Evolutionary conservation across 2,329 filamentous ascomycete species (phyloP).

Genomic region (Apiospora marii): DNA sequence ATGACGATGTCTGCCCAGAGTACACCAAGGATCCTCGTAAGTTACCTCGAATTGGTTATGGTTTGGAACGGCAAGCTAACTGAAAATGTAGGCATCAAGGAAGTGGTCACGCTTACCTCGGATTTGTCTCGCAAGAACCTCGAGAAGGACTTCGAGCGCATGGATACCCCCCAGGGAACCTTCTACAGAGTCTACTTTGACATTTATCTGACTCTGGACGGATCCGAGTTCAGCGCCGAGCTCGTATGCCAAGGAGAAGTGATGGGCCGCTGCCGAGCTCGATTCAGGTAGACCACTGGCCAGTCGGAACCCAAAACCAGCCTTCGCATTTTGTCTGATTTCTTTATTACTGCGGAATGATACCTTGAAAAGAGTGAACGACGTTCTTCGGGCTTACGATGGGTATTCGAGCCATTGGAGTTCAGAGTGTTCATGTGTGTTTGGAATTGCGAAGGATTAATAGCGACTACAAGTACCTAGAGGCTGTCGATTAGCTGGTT

Average conservation of each 20-base stretch:
- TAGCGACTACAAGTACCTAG: slow-evolving; percentile 8
- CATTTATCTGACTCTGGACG: slow-evolving; percentile 92
- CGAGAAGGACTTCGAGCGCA: slow-evolving; percentile 98
- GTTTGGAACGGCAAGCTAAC: slow-evolving; percentile 39
- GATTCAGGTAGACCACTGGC: slow-evolving; percentile 71
- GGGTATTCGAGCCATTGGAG: slow-evolving; percentile 20
- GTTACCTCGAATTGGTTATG: slow-evolving; percentile 51
- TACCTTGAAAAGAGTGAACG: slow-evolving; percentile 30
- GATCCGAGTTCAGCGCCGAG: slow-evolving; percentile 97
- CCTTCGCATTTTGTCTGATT: slow-evolving; percentile 25
- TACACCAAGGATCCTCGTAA: slow-evolving; percentile 99
- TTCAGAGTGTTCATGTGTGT: slow-evolving; percentile 20
- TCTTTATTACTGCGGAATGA: slow-evolving; percentile 26
- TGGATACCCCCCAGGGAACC: slow-evolving; percentile 97
- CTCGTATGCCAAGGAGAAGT: slow-evolving; percentile 99
- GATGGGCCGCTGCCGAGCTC: slow-evolving; percentile 94
- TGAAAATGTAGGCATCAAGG: slow-evolving; percentile 82
- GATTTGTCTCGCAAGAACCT: slow-evolving; percentile 98
- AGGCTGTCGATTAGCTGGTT: slow-evolving; percentile 12
- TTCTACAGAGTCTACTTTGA: slow-evolving; percentile 87
- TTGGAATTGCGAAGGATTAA: slow-evolving; percentile 17
- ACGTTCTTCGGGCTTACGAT: slow-evolving; percentile 18
- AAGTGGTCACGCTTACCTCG: slow-evolving; percentile 96
- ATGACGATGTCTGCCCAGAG: slow-evolving; percentile 97
- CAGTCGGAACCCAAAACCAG: not conserved